Conservation (phyloP, 768 basidiomycete species). For the Infundibulicybe gibba region DNA sequence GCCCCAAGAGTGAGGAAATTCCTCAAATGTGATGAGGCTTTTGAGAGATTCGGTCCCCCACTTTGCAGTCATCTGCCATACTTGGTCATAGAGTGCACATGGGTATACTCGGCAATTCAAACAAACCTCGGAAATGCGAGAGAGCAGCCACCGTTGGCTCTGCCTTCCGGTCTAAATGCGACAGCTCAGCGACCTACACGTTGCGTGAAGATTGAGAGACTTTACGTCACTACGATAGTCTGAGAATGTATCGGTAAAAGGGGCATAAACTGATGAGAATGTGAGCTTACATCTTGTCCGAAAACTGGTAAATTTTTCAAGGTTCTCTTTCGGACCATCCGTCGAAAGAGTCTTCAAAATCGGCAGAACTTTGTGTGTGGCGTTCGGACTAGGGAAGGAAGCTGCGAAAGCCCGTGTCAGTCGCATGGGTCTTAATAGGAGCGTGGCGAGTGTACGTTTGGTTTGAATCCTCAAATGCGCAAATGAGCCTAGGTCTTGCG, state of each 20-base stretch:
- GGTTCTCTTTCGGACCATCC: conserved; percentile 58
- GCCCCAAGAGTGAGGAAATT: conserved; percentile 81
- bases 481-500: conserved; percentile 51
- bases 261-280: conserved; percentile 3
- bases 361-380: conserved; percentile 50
- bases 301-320: conserved; percentile 68
- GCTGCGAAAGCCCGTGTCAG: conserved; percentile 29
- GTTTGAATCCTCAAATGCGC: conserved; percentile 29
- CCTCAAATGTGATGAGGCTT: conserved; percentile 56
- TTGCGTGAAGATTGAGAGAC: conserved; percentile 8
- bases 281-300: conserved; percentile 61
- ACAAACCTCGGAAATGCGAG: conserved; percentile 60
- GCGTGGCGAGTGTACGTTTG: conserved; percentile 32
- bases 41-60: conserved; percentile 56
- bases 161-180: conserved; percentile 60
- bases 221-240: conserved; percentile 76
- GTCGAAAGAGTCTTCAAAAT: conserved; percentile 68
- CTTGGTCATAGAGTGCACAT: conserved; percentile 5
- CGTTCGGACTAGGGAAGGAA: conserved; percentile 55
- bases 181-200: conserved; percentile 15
- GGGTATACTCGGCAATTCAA: conserved; percentile 1
- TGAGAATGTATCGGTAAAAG: conserved; percentile 20
- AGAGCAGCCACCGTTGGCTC: conserved; percentile 76
- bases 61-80: conserved; percentile 55
- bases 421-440: conserved; percentile 9